A percentile compares a stretch with the other conserved stretches of the same genome.
Evolutionary conservation across 2,329 filamentous ascomycete species (phyloP).

Genomic region (Lasiodiplodia hormozganensis): DNA sequence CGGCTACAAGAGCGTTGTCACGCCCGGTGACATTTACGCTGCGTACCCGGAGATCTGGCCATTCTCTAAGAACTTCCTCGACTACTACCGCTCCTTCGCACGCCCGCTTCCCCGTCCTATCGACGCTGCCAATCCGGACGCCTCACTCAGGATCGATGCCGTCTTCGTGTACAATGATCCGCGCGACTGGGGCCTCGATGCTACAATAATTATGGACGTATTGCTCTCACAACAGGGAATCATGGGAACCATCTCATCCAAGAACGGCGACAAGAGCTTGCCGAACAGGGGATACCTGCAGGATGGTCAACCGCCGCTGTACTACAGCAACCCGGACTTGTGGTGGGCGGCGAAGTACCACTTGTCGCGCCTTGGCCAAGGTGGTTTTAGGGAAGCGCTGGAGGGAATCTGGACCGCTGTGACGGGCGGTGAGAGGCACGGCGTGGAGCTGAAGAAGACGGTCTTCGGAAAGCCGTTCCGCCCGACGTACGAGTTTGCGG

Average conservation of each 20-base stretch:
- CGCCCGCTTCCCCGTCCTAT: slow-evolving; percentile 62
- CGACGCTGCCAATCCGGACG: slow-evolving; percentile 49
- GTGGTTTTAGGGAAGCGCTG: slow-evolving; percentile 84
- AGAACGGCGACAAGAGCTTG: slow-evolving; percentile 70
- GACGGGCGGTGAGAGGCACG: slow-evolving; percentile 62
- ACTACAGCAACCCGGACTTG: slow-evolving; percentile 90
- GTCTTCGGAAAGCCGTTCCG: slow-evolving; percentile 84
- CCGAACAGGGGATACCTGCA: slow-evolving; percentile 83
- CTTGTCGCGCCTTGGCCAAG: slow-evolving; percentile 86
- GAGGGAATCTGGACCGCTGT: slow-evolving; percentile 79
- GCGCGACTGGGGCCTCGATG: slow-evolving; percentile 92
- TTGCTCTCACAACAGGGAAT: slow-evolving; percentile 80
- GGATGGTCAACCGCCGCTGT: slow-evolving; percentile 80
- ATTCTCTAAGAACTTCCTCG: slow-evolving; percentile 68
- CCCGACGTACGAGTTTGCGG: slow-evolving; percentile 83
- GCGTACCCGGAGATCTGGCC: slow-evolving; percentile 81
- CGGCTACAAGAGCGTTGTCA: slow-evolving; percentile 83
- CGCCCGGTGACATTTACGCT: slow-evolving; percentile 80
- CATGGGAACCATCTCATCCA: slow-evolving; percentile 77
- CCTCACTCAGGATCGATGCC: slow-evolving; percentile 79
- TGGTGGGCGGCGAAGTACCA: slow-evolving; percentile 88
- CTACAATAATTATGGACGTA: slow-evolving; percentile 82
- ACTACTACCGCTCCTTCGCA: slow-evolving; percentile 66
- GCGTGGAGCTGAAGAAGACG: slow-evolving; percentile 64
- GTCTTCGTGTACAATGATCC: slow-evolving; percentile 96